Base-by-base conservation (phyloP, 257 asterid species). In the Henckelia pumila region DNA sequence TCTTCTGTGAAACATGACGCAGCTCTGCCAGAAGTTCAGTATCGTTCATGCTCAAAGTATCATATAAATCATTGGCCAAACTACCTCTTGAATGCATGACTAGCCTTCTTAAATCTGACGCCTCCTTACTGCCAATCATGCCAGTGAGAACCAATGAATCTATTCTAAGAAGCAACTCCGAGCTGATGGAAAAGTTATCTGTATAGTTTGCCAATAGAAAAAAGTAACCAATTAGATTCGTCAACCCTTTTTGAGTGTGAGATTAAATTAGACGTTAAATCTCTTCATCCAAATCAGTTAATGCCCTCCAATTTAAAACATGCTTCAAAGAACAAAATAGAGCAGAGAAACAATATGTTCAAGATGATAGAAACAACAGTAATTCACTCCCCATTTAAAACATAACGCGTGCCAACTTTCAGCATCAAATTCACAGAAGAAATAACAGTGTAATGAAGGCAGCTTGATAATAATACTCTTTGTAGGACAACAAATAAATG, bases 61-160 rank as follows among this genome's bases (percentile, higher is more conserved):
- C 84, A 40, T 71, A 68, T 53, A 85, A 68, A 69, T 73, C 78
- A 76, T 86, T 90, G 63, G 75, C 68, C 56, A 80, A 70, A 76
- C 83, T 79, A 60, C 63, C 66, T 67, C 82, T 80, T 60, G 87
- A 83, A 72, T 81, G 81, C 74, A 86, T 79, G 71, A 84, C 77
- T 66, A 81, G 78, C 75, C 84, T 83, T 80, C 97, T 86, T 71
- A 88, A 75, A 50, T 78, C 87, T 69, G 76, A 80, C 75, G 97
- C 95, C 83, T 90, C 96, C 13, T 49, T 58, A 78, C 84, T 76
- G 67, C 79, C 83, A 78, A 88, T 76, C 67, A 78, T 61, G 56
- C 92, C 88, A 73, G 77, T 79, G 70, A 90, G 88, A 75, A 90
- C 89, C 89, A 90, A 78, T 17, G 95, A 78, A 76, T 90, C 95